These are phyloP conservation scores for Coemansia sp. DNA, from an alignment of 192 early-diverging fungal genomes.

Conservation along the genomic window DNA sequence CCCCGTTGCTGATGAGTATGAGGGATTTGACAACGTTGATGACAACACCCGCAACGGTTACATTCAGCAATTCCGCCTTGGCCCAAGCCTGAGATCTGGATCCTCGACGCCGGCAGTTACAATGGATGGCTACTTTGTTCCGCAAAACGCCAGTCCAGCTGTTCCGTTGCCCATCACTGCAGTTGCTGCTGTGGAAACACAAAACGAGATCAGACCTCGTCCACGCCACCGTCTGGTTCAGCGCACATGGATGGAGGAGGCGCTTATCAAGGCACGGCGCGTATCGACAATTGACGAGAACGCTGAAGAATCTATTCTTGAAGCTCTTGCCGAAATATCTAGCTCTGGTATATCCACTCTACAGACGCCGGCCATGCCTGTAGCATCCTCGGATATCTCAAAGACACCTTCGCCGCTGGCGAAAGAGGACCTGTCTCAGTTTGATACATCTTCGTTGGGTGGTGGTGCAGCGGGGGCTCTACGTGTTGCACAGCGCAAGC, in stretches of 20 bases:
- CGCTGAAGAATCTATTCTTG: slow-evolving; percentile 43
- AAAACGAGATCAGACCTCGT: slow-evolving; percentile 20
- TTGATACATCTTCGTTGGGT: background rate
- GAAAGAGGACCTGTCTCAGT: slow-evolving; percentile 23
- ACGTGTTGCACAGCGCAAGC: slow-evolving; percentile 23
- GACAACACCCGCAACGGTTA: slow-evolving; percentile 20
- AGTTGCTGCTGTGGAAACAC: background rate
- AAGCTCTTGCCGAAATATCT: slow-evolving; percentile 25
- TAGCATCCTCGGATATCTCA: slow-evolving; percentile 1
- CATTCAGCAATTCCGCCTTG: slow-evolving; percentile 54
- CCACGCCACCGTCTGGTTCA: slow-evolving; percentile 47
- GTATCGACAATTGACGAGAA: slow-evolving; percentile 52
- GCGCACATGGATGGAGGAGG: slow-evolving; percentile 56
- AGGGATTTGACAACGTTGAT: slow-evolving; percentile 11
- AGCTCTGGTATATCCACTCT: background rate
- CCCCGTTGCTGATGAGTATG: slow-evolving; percentile 5
- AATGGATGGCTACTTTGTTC: slow-evolving; percentile 54
- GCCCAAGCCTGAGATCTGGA: slow-evolving; percentile 42
- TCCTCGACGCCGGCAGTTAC: slow-evolving; percentile 50
- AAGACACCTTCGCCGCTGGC: slow-evolving; percentile 9
- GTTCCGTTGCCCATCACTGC: background rate
- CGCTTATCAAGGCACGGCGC: slow-evolving; percentile 49
- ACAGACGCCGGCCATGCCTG: slow-evolving; percentile 5
- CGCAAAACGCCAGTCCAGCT: slow-evolving; percentile 3
- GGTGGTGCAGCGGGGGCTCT: slow-evolving; percentile 1